Evolutionary conservation across 495 filamentous ascomycete genomes (phyloP).

Genomic region (Aspergillus nidulans): DNA sequence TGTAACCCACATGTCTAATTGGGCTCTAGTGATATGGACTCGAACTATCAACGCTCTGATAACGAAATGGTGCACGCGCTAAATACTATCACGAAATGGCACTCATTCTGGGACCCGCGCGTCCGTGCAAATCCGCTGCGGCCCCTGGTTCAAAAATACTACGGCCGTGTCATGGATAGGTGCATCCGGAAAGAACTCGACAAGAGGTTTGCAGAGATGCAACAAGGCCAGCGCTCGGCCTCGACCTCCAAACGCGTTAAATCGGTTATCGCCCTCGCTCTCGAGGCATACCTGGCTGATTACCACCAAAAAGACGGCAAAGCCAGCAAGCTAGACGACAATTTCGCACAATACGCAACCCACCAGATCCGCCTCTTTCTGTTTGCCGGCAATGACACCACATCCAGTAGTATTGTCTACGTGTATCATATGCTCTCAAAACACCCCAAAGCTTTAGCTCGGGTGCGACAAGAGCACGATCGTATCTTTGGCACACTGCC

Average conservation of each 20-base stretch:
- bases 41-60: no score
- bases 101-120: no score
- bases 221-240: neutral
- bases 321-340: neutral
- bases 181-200: no score
- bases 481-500: neutral
- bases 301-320: neutral
- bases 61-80: no score
- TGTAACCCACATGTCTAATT: no score
- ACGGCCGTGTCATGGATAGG: no score
- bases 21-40: no score
- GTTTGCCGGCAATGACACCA: neutral
- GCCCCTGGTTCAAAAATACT: no score
- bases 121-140: no score
- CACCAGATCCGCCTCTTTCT: neutral
- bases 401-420: neutral
- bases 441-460: neutral
- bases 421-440: conserved; percentile 1
- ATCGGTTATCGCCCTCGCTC: neutral
- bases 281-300: neutral
- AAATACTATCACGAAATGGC: no score
- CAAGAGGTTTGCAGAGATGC: no score
- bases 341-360: neutral
- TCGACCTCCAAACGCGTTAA: neutral
- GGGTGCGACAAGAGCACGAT: conserved; percentile 2